Base-by-base conservation (phyloP, 805 yeast species). In the Lipomyces japonicus region DNA sequence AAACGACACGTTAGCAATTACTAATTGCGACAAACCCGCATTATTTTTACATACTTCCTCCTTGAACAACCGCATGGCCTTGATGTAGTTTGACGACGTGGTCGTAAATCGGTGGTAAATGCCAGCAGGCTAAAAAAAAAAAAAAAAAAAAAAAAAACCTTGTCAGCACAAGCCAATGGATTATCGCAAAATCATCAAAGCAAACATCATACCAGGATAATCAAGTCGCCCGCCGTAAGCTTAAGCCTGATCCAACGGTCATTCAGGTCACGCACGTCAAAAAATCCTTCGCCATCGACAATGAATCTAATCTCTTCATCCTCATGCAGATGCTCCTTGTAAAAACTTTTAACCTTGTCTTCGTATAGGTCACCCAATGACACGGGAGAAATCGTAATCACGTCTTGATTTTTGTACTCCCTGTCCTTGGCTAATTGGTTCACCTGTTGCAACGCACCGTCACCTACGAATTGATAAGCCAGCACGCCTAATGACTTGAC, bases 221-320 rank as follows among this genome's bases (percentile, higher is more conserved):
- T 57, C 43, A 80, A 62, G 63, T 91, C 97, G 39, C 82, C 76
- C 46, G 76, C 73, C 26, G 65, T 71, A 31, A 89, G 73, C 53
- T 77, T 76, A 50, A 83, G 75, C 52, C 97, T 78, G 48, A 91
- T 75, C 98, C 98, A 91, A 52, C 73, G 77, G 48, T 76, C 77
- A 10, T 75, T 63, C 25, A 71, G 63, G 61, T 79, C 83, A 58
- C 96, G 76, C 5, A 91, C 87, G 63, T 91, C 97, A 63, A 91
- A 91, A 68, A 77, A 91, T 0, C 98, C 97, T 48, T 81, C 84
- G 9, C 98, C 98, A 24, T 84, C 95, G 18, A 84, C 63, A 46
- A 89, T 80, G 69, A 89, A 91, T 58, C 98, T 74, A 65, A 91
- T 91, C 71, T 91, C 98, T 69, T 91, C 98, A 65, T 91, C 98